Evolutionary conservation across 164 flowering plant genomes (phyloP), one percentile per base, ranked within the genome.

Genomic region (Stephania yunnanensis): DNA sequence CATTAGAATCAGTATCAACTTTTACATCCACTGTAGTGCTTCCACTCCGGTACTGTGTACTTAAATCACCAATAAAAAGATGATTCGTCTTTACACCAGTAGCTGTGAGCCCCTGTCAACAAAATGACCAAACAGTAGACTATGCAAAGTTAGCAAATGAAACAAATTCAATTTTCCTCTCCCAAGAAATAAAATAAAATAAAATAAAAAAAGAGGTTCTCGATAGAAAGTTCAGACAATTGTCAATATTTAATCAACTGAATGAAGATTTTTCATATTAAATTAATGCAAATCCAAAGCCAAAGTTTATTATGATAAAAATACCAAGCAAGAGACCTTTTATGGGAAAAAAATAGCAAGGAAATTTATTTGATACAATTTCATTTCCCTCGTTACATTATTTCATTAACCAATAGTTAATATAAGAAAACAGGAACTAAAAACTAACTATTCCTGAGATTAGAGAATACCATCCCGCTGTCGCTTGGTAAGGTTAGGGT

Each of bases 1-100:
- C 97, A 82, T 86, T 89, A 66, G 92, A 91, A 76, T 76, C 76
- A 2, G 89, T 86, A 80, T 92, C 94, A 80, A 92, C 82, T 87
- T 91, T 91, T 70, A 92, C 82, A 83, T 89, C 91, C 74, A 90
- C 91, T 6, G 81, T 72, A 71, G 90, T 75, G 69, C 83, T 86
- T 73, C 87, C 87, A 74, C 82, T 83, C 83, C 83, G 89, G 76
- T 88, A 87, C 75, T 79, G 77, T 1, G 88, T 86, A 76, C 77
- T 87, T 46, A 92, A 75, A 75, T 91, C 95, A 76, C 94, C 97
- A 81, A 85, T 53, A 79, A 92, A 92, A 46, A 84, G 19, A 71
- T 90, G 80, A 75, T 86, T 89, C 81, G 63, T 84, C 84, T 87
- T 87, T 69, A 86, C 71, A 65, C 95, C 95, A 65, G 88, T 89